Conservation (phyloP, 768 basidiomycete genomes). For the Imleria badia region DNA sequence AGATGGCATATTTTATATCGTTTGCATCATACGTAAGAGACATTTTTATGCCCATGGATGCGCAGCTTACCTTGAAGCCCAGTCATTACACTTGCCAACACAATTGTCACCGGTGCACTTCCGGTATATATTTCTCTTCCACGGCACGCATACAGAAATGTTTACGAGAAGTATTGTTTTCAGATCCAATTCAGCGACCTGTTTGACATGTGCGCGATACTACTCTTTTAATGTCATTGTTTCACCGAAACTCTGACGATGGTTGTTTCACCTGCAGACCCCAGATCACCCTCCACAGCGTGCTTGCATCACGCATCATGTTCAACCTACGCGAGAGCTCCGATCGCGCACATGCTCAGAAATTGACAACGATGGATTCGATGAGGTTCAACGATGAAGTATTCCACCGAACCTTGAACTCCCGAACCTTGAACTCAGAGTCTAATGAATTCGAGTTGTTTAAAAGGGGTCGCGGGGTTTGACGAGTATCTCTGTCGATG, state of each 20-base stretch:
- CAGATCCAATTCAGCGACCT: constrained; percentile 6
- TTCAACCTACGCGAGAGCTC: constrained; percentile 12
- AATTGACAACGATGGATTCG: background rate
- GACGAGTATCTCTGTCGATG: too few species aligned
- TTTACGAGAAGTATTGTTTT: background rate
- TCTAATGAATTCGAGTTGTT: too few species aligned
- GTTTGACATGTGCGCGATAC: background rate
- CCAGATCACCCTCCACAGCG: constrained; percentile 6
- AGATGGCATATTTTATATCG: constrained; percentile 18
- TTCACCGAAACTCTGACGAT: background rate
- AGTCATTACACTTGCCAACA: constrained; percentile 20
- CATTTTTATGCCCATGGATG: background rate
- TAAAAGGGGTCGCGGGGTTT: too few species aligned
- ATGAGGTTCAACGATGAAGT: background rate
- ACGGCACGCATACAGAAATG: background rate
- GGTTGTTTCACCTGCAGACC: background rate
- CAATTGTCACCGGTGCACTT: constrained; percentile 3
- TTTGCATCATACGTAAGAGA: constrained; percentile 17
- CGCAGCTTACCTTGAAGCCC: background rate
- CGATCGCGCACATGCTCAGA: too few species aligned
- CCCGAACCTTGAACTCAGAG: too few species aligned
- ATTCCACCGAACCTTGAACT: too few species aligned
- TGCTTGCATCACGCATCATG: constrained; percentile 16
- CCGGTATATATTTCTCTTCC: constrained; percentile 2
- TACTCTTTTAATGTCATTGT: too few species aligned